Conservation (phyloP, 192 early-diverging fungal genomes). For the Backusella psychrophila region DNA sequence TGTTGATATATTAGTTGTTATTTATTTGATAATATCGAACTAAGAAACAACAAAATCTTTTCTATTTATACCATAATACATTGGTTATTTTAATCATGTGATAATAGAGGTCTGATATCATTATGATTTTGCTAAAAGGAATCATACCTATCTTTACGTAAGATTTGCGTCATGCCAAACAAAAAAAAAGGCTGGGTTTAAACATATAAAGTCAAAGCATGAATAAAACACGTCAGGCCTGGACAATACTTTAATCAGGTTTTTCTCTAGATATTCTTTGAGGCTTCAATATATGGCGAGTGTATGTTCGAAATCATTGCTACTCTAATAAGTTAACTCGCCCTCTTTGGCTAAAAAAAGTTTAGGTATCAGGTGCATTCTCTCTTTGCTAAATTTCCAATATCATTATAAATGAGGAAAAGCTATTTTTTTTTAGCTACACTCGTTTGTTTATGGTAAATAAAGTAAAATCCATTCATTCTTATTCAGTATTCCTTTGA, state of each 20-base stretch:
- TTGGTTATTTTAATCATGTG: background rate
- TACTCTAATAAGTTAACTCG: background rate
- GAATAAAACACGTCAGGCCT: background rate
- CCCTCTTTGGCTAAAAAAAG: background rate
- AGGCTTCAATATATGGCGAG: background rate
- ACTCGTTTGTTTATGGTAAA: too few relatives aligned
- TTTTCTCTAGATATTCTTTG: background rate
- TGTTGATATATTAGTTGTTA: background rate
- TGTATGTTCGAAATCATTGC: background rate
- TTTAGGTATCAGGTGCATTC: too few relatives aligned
- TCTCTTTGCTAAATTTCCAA: too few relatives aligned
- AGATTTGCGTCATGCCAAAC: background rate
- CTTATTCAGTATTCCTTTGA: too few relatives aligned
- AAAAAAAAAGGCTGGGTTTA: background rate
- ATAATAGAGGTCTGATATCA: conserved; percentile 4
- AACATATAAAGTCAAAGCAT: background rate
- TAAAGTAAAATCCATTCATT: too few relatives aligned
- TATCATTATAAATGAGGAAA: too few relatives aligned
- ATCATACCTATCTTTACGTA: background rate
- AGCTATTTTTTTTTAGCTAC: too few relatives aligned
- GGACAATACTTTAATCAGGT: background rate
- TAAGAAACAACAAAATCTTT: background rate
- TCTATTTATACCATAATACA: background rate
- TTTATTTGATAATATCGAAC: background rate
- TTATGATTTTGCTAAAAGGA: background rate